Evolutionary conservation across 2,329 filamentous ascomycete species (phyloP).

Genomic region (Cladobotryum mycophilum): DNA sequence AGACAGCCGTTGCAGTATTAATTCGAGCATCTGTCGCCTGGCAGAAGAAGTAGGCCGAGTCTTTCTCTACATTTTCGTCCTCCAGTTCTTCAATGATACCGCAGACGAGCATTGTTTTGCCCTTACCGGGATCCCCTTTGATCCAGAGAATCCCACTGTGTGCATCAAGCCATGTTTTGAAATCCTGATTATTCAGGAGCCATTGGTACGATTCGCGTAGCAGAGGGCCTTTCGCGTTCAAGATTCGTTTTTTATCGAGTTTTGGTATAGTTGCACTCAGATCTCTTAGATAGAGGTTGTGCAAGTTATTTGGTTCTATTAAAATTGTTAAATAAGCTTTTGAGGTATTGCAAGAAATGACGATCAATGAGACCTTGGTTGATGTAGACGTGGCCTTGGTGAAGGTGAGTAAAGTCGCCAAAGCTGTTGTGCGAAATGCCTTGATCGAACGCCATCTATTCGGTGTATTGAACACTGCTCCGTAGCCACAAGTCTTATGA

Average conservation of each 20-base stretch:
- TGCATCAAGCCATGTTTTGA: slow-evolving; percentile 11
- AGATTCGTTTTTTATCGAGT: slow-evolving; percentile 28
- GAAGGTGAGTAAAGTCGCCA: too few relatives aligned
- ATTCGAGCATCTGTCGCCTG: slow-evolving; percentile 21
- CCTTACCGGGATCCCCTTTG: slow-evolving; percentile 34
- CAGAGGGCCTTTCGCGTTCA: slow-evolving; percentile 28
- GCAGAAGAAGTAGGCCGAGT: slow-evolving; percentile 3
- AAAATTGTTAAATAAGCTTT: too few relatives aligned
- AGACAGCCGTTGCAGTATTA: slow-evolving; percentile 33
- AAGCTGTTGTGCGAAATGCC: too few relatives aligned
- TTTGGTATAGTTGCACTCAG: too few relatives aligned
- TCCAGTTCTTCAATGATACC: slow-evolving; percentile 23
- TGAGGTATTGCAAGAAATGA: too few relatives aligned
- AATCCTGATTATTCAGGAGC: slow-evolving; percentile 25
- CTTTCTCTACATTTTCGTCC: background rate
- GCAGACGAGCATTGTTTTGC: slow-evolving; percentile 38
- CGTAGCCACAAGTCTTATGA: too few relatives aligned
- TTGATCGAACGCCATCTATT: too few relatives aligned
- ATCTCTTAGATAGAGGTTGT: too few relatives aligned
- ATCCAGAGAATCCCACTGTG: slow-evolving; percentile 29
- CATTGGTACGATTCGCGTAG: slow-evolving; percentile 26
- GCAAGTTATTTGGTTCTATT: too few relatives aligned
- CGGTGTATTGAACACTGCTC: too few relatives aligned
- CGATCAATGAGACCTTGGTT: too few relatives aligned
- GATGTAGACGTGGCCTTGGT: too few relatives aligned